phyloP scores from a whole-genome alignment of 371 early-diverging fungal species.

The Mucor mucedo region DNA sequence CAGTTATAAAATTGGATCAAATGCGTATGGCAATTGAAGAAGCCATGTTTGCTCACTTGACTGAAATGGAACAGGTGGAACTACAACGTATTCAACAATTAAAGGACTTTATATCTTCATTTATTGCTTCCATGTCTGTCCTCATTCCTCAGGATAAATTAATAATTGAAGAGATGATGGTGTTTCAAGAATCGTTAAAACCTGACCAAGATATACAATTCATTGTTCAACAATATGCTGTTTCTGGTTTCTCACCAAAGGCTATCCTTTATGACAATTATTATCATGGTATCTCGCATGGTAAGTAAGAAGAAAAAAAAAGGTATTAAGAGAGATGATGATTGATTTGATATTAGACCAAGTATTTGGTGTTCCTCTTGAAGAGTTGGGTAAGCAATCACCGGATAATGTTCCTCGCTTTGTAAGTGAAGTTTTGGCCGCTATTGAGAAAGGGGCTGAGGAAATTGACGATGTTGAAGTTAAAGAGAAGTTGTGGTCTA shows the following conservation, averaged over 20 bases:
- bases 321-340: no score
- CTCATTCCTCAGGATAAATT: conserved; percentile 62
- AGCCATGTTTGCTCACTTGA: conserved; percentile 68
- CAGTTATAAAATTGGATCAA: conserved; percentile 67
- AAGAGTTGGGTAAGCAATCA: conserved; percentile 63
- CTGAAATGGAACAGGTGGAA: conserved; percentile 64
- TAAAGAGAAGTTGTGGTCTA: conserved; percentile 62
- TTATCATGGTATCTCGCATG: conserved; percentile 67
- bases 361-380: conserved; percentile 78
- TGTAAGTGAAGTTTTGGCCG: conserved; percentile 45
- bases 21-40: conserved; percentile 75
- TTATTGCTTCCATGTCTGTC: conserved; percentile 61
- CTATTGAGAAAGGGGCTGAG: conserved; percentile 39
- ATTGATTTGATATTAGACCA: conserved; percentile 50
- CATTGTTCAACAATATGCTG: conserved; percentile 77
- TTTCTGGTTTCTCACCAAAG: conserved; percentile 72
- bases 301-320: conserved; percentile 28
- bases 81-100: conserved; percentile 56
- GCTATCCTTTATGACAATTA: conserved; percentile 73
- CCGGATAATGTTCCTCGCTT: conserved; percentile 65
- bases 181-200: conserved; percentile 75
- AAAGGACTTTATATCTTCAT: conserved; percentile 61
- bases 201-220: conserved; percentile 78
- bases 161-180: conserved; percentile 67
- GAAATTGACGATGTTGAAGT: conserved; percentile 3